phyloP scores from a whole-genome alignment of 164 flowering plant genomes.

The Vitis rotundifolia region DNA sequence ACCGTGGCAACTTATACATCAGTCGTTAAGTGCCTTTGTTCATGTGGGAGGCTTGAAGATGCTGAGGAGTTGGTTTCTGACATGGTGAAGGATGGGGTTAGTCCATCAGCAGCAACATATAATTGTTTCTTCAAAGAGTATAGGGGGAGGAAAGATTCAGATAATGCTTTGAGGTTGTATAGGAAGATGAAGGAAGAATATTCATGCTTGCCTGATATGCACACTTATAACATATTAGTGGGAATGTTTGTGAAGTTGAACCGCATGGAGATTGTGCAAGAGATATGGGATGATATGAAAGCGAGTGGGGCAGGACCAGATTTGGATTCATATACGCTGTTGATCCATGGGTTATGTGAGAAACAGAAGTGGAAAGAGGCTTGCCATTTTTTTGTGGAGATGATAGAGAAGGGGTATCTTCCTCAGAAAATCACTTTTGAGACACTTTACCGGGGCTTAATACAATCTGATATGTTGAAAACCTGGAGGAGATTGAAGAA shows the following conservation, averaged over 20 bases:
- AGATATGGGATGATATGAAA: conserved; percentile 83
- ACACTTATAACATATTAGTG: conserved; percentile 69
- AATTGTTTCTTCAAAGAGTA: conserved; percentile 95
- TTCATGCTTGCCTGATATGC: conserved; percentile 47
- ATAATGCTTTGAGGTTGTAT: conserved; percentile 73
- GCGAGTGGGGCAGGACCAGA: conserved; percentile 71
- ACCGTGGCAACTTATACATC: conserved; percentile 78
- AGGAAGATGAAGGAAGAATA: conserved; percentile 62
- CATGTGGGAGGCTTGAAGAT: conserved; percentile 79
- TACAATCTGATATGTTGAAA: conserved; percentile 85
- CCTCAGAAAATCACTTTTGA: conserved; percentile 94
- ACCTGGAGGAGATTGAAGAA: conserved; percentile 97
- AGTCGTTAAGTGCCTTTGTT: conserved; percentile 83
- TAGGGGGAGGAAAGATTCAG: conserved; percentile 71
- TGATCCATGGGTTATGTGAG: conserved; percentile 83
- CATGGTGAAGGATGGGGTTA: conserved; percentile 70
- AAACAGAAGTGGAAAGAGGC: conserved; percentile 81
- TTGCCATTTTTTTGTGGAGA: conserved; percentile 78
- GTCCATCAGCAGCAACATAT: conserved; percentile 71
- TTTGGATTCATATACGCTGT: conserved; percentile 82
- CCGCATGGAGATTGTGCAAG: conserved; percentile 52
- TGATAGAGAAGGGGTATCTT: conserved; percentile 92
- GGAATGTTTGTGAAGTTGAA: conserved; percentile 62
- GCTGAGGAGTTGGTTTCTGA: conserved; percentile 72
- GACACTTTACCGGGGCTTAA: conserved; percentile 76